Percentiles rank a stretch among this genome's conserved stretches.
Conservation (phyloP, 345 rosid species). For the Lepidium sativum region DNA sequence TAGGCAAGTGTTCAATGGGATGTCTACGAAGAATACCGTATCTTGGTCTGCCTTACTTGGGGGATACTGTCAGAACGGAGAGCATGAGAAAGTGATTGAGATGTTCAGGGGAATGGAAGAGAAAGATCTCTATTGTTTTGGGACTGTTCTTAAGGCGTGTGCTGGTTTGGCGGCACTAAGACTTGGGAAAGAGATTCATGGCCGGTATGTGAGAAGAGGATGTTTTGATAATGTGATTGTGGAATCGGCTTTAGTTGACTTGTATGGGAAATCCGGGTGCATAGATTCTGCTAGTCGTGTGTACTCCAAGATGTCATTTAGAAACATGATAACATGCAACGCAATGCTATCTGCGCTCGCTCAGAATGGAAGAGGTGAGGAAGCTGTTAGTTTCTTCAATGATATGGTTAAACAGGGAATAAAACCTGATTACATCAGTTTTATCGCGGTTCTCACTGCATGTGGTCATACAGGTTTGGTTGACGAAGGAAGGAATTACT, state of each 20-base stretch:
- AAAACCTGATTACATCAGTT: slow-evolving; percentile 71
- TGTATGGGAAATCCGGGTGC: slow-evolving; percentile 83
- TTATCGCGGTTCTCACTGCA: slow-evolving; percentile 74
- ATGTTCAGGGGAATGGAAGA: slow-evolving; percentile 49
- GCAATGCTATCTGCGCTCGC: slow-evolving; percentile 78
- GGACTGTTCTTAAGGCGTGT: slow-evolving; percentile 81
- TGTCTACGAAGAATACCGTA: slow-evolving; percentile 52
- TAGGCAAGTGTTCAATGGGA: slow-evolving; percentile 55
- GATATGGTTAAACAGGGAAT: slow-evolving; percentile 48
- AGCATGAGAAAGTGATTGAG: slow-evolving; percentile 48
- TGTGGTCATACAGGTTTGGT: slow-evolving; percentile 83
- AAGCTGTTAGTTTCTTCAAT: slow-evolving; percentile 52
- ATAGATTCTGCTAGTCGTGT: slow-evolving; percentile 49
- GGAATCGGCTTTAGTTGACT: slow-evolving; percentile 86
- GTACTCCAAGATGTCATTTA: slow-evolving; percentile 41
- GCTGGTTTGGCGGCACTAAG: slow-evolving; percentile 67
- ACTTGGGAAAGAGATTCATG: slow-evolving; percentile 84
- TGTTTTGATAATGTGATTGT: slow-evolving; percentile 61
- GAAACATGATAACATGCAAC: slow-evolving; percentile 78
- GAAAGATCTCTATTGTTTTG: slow-evolving; percentile 64
- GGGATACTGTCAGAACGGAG: slow-evolving; percentile 70
- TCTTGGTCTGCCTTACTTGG: slow-evolving; percentile 87
- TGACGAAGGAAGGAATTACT: slow-evolving; percentile 49
- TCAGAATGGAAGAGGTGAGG: slow-evolving; percentile 73
- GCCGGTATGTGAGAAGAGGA: slow-evolving; percentile 72